These are phyloP conservation scores for Phytophthora quininea DNA, from an alignment of 352 stramenopile genomes.

Conservation along the genomic window DNA sequence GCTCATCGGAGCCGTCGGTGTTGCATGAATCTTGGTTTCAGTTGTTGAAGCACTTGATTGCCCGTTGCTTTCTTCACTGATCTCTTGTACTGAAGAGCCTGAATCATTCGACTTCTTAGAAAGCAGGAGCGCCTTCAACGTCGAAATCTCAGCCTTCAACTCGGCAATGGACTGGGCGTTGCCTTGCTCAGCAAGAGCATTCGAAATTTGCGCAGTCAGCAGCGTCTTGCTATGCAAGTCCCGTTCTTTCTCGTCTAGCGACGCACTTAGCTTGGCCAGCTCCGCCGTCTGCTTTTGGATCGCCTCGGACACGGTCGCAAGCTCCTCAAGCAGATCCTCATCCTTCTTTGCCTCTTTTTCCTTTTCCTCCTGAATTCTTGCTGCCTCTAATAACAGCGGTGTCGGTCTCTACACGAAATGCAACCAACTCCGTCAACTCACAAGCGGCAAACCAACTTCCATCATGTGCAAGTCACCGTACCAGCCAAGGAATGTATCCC, in stretches of 20 bases:
- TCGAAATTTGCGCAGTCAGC: conserved; percentile 50
- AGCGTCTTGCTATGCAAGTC: conserved; percentile 53
- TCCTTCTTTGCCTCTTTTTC: conserved; percentile 59
- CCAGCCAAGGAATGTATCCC: conserved; percentile 71
- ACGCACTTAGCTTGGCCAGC: conserved; percentile 57
- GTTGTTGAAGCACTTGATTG: background rate
- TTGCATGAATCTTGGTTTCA: conserved; percentile 10
- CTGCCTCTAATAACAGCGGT: conserved; percentile 44
- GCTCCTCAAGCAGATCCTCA: conserved; percentile 44
- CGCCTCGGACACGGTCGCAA: conserved; percentile 56
- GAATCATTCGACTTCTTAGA: conserved; percentile 30
- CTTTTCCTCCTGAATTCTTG: conserved; percentile 59
- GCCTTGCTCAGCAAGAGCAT: conserved; percentile 54
- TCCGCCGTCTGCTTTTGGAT: conserved; percentile 73
- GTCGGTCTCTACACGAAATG: conserved; percentile 35
- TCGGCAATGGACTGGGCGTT: conserved; percentile 68
- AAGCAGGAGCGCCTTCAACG: conserved; percentile 63
- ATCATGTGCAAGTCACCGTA: conserved; percentile 23
- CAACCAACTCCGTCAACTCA: background rate
- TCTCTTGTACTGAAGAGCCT: background rate
- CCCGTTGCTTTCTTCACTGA: conserved; percentile 7
- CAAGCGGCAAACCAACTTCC: no score
- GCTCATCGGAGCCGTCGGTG: background rate
- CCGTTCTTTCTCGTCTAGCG: conserved; percentile 62
- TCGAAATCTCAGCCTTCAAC: conserved; percentile 72